Evolutionary conservation across 1,284 basidiomycete species (phyloP).

Genomic region (Golubevia pallescens): DNA sequence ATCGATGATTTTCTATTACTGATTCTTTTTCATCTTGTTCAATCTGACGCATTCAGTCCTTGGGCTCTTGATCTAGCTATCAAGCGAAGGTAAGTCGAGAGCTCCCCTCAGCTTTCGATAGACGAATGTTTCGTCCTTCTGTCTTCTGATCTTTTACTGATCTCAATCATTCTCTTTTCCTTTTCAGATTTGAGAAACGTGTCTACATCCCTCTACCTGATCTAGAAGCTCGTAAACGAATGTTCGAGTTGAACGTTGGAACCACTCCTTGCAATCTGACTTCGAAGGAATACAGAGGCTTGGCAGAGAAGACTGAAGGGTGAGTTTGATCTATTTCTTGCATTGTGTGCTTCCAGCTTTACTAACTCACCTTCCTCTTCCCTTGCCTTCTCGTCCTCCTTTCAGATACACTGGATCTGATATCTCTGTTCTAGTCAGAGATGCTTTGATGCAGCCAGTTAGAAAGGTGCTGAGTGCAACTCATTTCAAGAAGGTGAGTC

Average conservation of each 20-base stretch:
- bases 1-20: background rate
- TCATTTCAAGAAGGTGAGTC: slow-evolving; percentile 51
- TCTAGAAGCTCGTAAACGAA: slow-evolving; percentile 53
- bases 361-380: background rate
- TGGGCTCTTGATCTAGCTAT: slow-evolving; percentile 63
- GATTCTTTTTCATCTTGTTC: background rate
- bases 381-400: background rate
- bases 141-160: no score
- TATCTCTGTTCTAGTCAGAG: slow-evolving; percentile 59
- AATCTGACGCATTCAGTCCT: slow-evolving; percentile 11
- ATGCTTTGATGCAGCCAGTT: slow-evolving; percentile 63
- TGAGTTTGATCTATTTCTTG: background rate
- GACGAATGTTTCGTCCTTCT: background rate
- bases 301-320: slow-evolving; percentile 53
- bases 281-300: slow-evolving; percentile 44
- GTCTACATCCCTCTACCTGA: slow-evolving; percentile 64
- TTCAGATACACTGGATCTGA: slow-evolving; percentile 56
- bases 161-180: background rate
- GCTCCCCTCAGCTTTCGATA: no score
- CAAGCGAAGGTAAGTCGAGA: slow-evolving; percentile 41
- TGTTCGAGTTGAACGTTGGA: slow-evolving; percentile 64
- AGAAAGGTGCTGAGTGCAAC: slow-evolving; percentile 60
- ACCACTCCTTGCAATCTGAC: slow-evolving; percentile 52
- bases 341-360: background rate
- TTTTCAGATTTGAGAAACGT: slow-evolving; percentile 54